phyloP scores from a whole-genome alignment of 805 yeast genomes.

The Candida sithepensis region DNA sequence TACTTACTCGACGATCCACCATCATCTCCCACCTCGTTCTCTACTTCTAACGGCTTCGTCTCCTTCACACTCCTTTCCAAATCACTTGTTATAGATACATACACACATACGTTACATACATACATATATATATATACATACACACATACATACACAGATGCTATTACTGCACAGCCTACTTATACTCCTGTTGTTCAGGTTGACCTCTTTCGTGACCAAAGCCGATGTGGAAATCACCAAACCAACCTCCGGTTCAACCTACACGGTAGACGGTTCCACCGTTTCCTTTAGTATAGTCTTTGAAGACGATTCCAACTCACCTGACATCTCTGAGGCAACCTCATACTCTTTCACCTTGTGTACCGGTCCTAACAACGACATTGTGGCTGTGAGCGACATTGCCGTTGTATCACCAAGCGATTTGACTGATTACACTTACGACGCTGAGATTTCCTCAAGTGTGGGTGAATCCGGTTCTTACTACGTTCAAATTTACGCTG shows the following conservation, averaged over 20 bases:
- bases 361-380: slow-evolving; percentile 57
- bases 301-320: slow-evolving; percentile 50
- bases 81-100: too few species aligned
- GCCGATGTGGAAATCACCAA: slow-evolving; percentile 47
- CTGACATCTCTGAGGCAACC: slow-evolving; percentile 41
- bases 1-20: too few species aligned
- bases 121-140: too few species aligned
- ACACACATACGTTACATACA: too few species aligned
- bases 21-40: too few species aligned
- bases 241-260: slow-evolving; percentile 40
- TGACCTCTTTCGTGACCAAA: slow-evolving; percentile 5
- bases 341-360: slow-evolving; percentile 55
- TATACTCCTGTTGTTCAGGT: slow-evolving; percentile 1
- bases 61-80: too few species aligned
- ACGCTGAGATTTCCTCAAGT: slow-evolving; percentile 40
- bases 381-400: slow-evolving; percentile 37
- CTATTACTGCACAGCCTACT: not conserved
- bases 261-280: slow-evolving; percentile 35
- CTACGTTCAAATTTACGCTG: slow-evolving; percentile 66
- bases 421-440: slow-evolving; percentile 34
- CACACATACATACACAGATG: not conserved
- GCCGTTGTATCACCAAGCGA: slow-evolving; percentile 29
- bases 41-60: too few species aligned
- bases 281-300: slow-evolving; percentile 46
- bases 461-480: slow-evolving; percentile 63